phyloP scores from a whole-genome alignment of 257 asterid species.

The Nicotiana tabacum region DNA sequence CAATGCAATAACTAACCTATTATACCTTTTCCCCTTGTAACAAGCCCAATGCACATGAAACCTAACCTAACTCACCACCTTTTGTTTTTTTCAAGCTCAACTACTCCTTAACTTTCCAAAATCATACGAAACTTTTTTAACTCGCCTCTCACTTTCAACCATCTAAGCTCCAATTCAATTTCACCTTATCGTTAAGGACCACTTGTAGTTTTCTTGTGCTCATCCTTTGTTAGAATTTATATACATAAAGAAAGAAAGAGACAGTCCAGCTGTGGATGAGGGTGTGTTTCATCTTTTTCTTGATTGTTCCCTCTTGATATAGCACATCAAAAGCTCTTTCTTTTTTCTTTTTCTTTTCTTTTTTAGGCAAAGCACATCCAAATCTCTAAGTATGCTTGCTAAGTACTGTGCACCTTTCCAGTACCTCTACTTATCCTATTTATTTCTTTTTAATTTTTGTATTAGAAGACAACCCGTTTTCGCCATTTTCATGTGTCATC shows the following conservation, averaged over 20 bases:
- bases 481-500: background rate
- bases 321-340: background rate
- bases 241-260: background rate
- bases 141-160: background rate
- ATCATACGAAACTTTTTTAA: background rate
- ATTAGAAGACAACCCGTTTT: background rate
- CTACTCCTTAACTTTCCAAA: constrained; percentile 2
- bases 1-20: background rate
- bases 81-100: background rate
- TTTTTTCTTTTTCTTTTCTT: too few relatives aligned
- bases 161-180: background rate
- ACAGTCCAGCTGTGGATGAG: background rate
- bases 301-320: background rate
- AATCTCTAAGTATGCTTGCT: too few relatives aligned
- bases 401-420: background rate
- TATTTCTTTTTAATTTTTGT: background rate
- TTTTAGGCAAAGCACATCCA: too few relatives aligned
- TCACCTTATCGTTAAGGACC: background rate
- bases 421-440: background rate
- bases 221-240: background rate
- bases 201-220: background rate
- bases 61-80: background rate
- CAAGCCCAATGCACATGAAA: background rate
- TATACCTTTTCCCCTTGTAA: background rate
- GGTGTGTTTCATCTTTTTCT: background rate